Base-by-base conservation (phyloP, 441 rosid species). In the Flueggea neowawraea region DNA sequence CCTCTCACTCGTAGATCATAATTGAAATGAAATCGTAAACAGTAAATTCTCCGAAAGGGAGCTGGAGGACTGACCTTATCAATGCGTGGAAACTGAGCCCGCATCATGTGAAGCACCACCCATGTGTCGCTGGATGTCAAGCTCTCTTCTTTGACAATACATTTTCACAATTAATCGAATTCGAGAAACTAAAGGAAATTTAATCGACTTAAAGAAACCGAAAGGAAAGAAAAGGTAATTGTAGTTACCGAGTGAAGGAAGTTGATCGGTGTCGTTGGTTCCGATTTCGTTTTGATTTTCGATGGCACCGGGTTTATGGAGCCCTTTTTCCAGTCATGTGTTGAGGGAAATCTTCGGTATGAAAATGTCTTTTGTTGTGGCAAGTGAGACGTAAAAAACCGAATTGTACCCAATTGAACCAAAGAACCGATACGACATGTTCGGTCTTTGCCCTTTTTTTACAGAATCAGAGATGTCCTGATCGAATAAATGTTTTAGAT, bases 61-160 rank as follows among this genome's bases (percentile, higher is more conserved):
- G 54, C 28, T 22, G 4, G 53, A 59, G 17, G 50, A 49, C 57
- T 44, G 73, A 90, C 95, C 93, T 84, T 90, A 52, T 85, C 85
- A 48, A 88, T 74, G 66, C 41, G 89, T 33, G 96, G 95, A 72
- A 93, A 93, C 63, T 93, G 97, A 72, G 87, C 80, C 72, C 96
- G 91, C 88, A 93, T 93, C 56, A 93, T 86, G 33, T 82, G 85
- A 58, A 93, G 86, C 39, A 95, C 97, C 31, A 85, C 85, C 72
- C 75, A 69, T 5, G 97, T 88, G 33, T 93, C 97, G 62, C 80
- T 88, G 52, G 87, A 90, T 48, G 81, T 78, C 53, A 90, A 91
- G 33, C 82, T 80, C 68, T 87, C 82, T 80, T 74, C 98, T 90
- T 82, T 61, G 45, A 28, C 28, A 1, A 22, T 22, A 22, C 28